Evolutionary conservation across 768 basidiomycete species (phyloP).

Genomic region (Hysterangium stoloniferum): DNA sequence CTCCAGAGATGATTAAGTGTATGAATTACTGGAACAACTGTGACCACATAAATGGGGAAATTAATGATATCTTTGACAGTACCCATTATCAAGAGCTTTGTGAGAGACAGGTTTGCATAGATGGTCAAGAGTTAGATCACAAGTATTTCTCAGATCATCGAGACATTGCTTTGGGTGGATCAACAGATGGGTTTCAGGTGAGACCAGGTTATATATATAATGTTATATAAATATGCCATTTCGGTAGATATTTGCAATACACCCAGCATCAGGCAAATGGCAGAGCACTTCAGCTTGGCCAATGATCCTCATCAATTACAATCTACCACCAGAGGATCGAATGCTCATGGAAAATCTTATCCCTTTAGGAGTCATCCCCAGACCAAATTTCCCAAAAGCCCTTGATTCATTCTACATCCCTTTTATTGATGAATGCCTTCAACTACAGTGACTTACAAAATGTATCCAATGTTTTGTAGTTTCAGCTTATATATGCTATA

Average conservation of each 20-base stretch:
- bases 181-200: too few relatives aligned
- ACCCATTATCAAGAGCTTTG: slow-evolving; percentile 19
- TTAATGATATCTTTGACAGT: slow-evolving; percentile 32
- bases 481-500: too few relatives aligned
- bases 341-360: slow-evolving; percentile 30
- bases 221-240: too few relatives aligned
- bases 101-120: slow-evolving; percentile 19
- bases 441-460: too few relatives aligned
- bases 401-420: slow-evolving; percentile 32
- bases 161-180: slow-evolving; percentile 37
- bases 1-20: slow-evolving; percentile 15
- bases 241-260: neutral
- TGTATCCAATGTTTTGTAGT: too few relatives aligned
- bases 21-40: slow-evolving; percentile 25
- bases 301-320: slow-evolving; percentile 35
- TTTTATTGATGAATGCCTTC: slow-evolving; percentile 28
- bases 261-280: slow-evolving; percentile 25
- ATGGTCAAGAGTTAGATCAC: slow-evolving; percentile 19
- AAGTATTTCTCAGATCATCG: slow-evolving; percentile 29
- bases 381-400: slow-evolving; percentile 35
- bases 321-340: slow-evolving; percentile 32
- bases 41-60: slow-evolving; percentile 14
- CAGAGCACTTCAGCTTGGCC: slow-evolving; percentile 31
- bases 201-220: too few relatives aligned
- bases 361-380: slow-evolving; percentile 36